Base-by-base conservation (phyloP, 371 early-diverging fungal species). In the Mortierella sp. region DNA sequence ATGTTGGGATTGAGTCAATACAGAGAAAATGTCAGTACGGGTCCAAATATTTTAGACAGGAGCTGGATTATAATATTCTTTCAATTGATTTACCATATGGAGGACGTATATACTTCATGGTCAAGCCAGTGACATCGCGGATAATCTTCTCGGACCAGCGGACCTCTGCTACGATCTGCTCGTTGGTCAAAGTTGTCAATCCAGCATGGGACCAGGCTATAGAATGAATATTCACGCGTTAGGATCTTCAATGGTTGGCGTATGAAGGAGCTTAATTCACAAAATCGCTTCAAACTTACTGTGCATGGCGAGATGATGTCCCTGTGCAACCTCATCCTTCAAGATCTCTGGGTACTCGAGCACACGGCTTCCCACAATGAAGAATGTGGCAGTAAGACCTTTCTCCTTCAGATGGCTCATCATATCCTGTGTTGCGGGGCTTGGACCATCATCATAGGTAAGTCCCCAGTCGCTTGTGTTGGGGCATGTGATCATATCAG, bases 151-250 rank as follows among this genome's bases (percentile, higher is more conserved):
- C 90, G 65, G 93, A 92, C 84, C 90, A 94, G 67, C 88, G 86
- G 55, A 93, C 72, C 76, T 95, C 95, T 64, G 93, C 90, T 45
- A 95, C 89, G 54, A 94, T 88, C 76, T 92, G 88, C 22, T 88
- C 85, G 75, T 92, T 93, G 51, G 89, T 88, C 74, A 92, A 84
- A n/a, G 93, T 88, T 24, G 93, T 93, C 84, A 93, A 84, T 63
- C 88, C 87, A 60, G 83, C 84, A 68, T 95, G 96, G 49, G 87
- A 73, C 93, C 93, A 94, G 28, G 93, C 81, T 91, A 83, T 22
- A 3, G 22, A 55, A 55, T 55, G 55, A 55, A 28, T 2, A 12
- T 45, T 45, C 3, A 12, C 47, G 47, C 47, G 55, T 55, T 28
- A 26, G 10, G 51, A 22, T 22, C 51, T n/a, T 4, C n/a, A 52